Conservation (phyloP, 177 flowering plant species). For the Vitis hybrid region DNA sequence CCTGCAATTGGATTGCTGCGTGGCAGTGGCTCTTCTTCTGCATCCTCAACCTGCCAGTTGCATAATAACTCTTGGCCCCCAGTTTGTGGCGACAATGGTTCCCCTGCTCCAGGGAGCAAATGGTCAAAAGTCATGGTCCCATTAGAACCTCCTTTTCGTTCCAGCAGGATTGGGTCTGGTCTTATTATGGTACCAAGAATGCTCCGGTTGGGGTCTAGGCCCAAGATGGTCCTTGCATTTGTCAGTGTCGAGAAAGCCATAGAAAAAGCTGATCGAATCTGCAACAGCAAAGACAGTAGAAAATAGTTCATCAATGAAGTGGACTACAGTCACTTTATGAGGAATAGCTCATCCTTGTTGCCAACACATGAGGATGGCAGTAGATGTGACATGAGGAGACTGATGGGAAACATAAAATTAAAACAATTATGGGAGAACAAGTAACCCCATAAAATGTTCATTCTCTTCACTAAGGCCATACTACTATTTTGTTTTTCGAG, state of each 20-base stretch:
- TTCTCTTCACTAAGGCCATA: no score
- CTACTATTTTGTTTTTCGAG: no score
- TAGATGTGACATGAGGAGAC: not conserved
- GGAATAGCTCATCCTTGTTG: not conserved
- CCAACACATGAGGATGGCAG: not conserved
- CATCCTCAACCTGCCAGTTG: conserved; percentile 72
- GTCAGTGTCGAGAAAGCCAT: conserved; percentile 78
- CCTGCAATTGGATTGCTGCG: conserved; percentile 38
- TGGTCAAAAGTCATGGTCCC: conserved; percentile 62
- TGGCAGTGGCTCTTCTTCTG: conserved; percentile 63
- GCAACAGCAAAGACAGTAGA: conserved; percentile 17
- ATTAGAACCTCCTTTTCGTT: conserved; percentile 77
- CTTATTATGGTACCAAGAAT: conserved; percentile 91
- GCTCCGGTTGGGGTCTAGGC: conserved; percentile 72
- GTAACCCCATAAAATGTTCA: no score
- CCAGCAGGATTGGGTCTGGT: conserved; percentile 71
- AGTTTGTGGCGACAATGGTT: conserved; percentile 31
- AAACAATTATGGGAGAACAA: no score
- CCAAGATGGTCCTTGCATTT: conserved; percentile 55
- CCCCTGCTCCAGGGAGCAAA: conserved; percentile 85
- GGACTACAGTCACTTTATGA: not conserved
- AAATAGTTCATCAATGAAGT: not conserved
- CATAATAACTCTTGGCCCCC: conserved; percentile 46
- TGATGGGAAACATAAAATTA: no score
- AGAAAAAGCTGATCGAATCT: conserved; percentile 87